Conservation (phyloP, 2,329 filamentous ascomycete species). For the Penicillium sumatraense region DNA sequence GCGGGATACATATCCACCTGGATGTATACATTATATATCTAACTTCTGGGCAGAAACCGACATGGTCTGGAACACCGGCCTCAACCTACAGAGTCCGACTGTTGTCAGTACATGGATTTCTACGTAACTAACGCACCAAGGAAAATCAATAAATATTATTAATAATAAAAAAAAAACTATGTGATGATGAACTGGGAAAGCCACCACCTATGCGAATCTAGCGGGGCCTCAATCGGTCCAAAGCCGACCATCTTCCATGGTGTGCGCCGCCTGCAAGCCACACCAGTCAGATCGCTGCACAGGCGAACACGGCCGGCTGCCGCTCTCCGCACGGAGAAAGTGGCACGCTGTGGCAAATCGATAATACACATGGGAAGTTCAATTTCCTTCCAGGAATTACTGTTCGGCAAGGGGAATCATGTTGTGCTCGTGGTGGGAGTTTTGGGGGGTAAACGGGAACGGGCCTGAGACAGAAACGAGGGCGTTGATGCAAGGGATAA, state of each 20-base stretch:
- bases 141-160: too few relatives aligned
- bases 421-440: constrained; percentile 7
- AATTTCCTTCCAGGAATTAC: neutral
- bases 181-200: neutral
- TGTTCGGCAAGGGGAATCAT: neutral
- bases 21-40: neutral
- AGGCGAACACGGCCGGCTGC: constrained; percentile 15
- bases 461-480: constrained; percentile 15
- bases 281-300: constrained; percentile 21
- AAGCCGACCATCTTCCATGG: constrained; percentile 8
- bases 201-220: neutral
- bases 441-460: neutral
- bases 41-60: neutral
- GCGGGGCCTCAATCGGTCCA: neutral
- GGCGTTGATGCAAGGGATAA: constrained; percentile 22
- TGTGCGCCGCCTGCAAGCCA: constrained; percentile 16
- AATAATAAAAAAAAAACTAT: too few relatives aligned
- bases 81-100: too few relatives aligned
- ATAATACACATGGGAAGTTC: constrained; percentile 19
- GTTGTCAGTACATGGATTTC: too few relatives aligned
- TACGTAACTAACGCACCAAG: too few relatives aligned
- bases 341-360: constrained; percentile 5
- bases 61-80: neutral
- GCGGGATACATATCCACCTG: constrained; percentile 5
- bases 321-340: constrained; percentile 3